Conservation (phyloP, 768 basidiomycete genomes). For the Hydnomerulius pinastri region DNA sequence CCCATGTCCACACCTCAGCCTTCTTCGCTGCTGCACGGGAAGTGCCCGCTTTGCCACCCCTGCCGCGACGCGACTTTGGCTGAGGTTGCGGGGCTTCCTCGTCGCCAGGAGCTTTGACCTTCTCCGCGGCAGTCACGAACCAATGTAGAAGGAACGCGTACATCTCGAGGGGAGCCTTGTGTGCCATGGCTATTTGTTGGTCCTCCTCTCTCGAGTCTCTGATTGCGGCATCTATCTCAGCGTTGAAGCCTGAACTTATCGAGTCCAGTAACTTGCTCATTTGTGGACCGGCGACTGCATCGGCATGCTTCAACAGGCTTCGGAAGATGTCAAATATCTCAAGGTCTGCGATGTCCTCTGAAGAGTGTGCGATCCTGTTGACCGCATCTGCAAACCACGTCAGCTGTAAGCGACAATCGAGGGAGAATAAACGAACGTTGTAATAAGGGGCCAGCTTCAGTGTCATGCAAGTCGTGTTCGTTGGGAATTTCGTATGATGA, state of each 20-base stretch:
- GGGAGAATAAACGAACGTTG: constrained; percentile 47
- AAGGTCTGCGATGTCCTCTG: constrained; percentile 67
- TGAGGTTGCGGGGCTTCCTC: constrained; percentile 47
- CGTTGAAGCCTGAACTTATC: constrained; percentile 70
- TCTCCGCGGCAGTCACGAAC: constrained; percentile 84
- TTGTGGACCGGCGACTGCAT: constrained; percentile 57
- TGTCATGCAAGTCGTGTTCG: constrained; percentile 63
- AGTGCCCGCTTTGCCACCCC: constrained; percentile 55
- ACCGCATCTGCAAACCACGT: constrained; percentile 61
- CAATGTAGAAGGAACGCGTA: constrained; percentile 92
- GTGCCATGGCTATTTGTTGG: constrained; percentile 56
- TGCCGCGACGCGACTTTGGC: constrained; percentile 55
- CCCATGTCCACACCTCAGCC: constrained; percentile 69
- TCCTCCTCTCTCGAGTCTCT: constrained; percentile 73
- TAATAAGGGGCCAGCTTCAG: constrained; percentile 56
- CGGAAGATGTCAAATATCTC: constrained; percentile 82
- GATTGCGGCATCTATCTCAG: constrained; percentile 71
- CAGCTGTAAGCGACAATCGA: constrained; percentile 8
- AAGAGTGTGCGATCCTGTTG: constrained; percentile 73
- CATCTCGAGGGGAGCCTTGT: constrained; percentile 81
- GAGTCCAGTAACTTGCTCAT: constrained; percentile 91
- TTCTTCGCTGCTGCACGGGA: constrained; percentile 44
- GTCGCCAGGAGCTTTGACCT: constrained; percentile 57
- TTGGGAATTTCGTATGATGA: constrained; percentile 65
- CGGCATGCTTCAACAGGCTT: constrained; percentile 76